Evolutionary conservation across 2,329 filamentous ascomycete species (phyloP).

Genomic region (Colletotrichum sp.): DNA sequence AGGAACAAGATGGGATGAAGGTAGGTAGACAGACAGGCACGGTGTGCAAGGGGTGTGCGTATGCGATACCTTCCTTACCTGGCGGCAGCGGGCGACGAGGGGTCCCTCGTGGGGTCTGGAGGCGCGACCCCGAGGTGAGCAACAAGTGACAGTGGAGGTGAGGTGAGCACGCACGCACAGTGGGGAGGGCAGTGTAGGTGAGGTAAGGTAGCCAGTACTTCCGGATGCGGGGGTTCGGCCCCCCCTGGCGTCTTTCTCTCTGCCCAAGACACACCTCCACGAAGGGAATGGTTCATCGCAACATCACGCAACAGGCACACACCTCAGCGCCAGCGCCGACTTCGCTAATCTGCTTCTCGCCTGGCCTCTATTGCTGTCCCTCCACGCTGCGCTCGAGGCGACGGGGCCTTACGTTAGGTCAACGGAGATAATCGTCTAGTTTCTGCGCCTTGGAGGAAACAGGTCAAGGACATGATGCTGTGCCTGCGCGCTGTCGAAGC

Average conservation of each 20-base stretch:
- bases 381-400: background rate
- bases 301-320: constrained; percentile 13
- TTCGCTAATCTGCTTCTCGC: constrained; percentile 2
- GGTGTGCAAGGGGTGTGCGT: background rate
- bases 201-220: constrained; percentile 2
- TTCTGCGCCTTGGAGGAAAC: background rate
- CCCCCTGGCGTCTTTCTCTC: constrained; percentile 11
- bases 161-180: background rate
- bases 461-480: background rate
- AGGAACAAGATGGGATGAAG: background rate
- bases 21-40: background rate
- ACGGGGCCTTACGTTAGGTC: background rate
- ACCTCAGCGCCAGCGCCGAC: background rate
- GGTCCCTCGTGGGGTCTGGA: background rate
- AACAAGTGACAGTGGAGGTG: background rate
- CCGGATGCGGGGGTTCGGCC: constrained; percentile 10
- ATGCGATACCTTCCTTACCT: background rate
- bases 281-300: constrained; percentile 3
- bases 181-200: background rate
- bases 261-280: constrained; percentile 19
- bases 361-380: background rate
- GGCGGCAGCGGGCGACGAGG: background rate
- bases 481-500: background rate
- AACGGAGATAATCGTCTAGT: background rate
- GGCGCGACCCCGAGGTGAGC: background rate